phyloP scores from a whole-genome alignment of 1,284 basidiomycete genomes.

The Cronartium quercuum region DNA sequence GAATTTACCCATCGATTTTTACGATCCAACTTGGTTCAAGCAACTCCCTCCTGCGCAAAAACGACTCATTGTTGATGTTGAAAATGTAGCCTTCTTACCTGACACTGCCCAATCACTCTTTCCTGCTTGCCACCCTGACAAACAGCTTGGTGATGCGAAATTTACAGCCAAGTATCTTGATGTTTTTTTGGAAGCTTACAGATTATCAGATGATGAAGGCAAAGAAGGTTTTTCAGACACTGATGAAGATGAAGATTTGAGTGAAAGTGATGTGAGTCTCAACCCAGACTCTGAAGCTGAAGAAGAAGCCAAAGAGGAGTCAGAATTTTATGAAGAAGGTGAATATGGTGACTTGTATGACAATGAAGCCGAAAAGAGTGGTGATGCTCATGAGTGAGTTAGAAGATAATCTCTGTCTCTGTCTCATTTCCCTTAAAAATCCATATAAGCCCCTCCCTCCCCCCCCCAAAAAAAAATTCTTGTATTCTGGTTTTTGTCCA shows the following conservation, averaged over 20 bases:
- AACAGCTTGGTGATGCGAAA: background rate
- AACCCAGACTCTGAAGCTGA: background rate
- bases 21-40: constrained; percentile 11
- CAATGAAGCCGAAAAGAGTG: too few species aligned
- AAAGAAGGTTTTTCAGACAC: background rate
- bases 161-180: constrained; percentile 12
- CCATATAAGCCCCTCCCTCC: too few species aligned
- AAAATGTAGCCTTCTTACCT: constrained; percentile 1
- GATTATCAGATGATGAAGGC: background rate
- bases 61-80: background rate
- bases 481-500: too few species aligned
- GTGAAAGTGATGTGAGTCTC: background rate
- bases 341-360: background rate
- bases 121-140: background rate
- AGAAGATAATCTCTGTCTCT: too few species aligned
- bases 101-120: constrained; percentile 1
- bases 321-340: background rate
- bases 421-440: too few species aligned
- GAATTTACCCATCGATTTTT: constrained; percentile 15
- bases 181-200: background rate
- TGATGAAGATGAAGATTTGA: background rate
- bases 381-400: too few species aligned
- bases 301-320: background rate
- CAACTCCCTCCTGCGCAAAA: background rate
- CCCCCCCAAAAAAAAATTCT: too few species aligned